Base-by-base conservation (phyloP, 495 filamentous ascomycete species). In the Daldinia decipiens region DNA sequence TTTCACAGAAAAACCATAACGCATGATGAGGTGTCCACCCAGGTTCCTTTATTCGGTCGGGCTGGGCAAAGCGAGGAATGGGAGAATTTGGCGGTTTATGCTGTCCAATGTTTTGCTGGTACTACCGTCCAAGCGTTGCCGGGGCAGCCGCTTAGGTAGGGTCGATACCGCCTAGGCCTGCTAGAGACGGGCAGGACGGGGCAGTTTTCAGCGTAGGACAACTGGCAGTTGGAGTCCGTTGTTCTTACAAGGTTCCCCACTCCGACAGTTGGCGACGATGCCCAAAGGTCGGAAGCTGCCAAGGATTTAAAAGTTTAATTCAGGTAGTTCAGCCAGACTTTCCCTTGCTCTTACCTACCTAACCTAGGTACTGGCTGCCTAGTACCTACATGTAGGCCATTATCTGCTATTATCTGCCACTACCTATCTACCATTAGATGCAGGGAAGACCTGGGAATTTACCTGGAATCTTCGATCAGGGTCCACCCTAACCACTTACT, bases 21-120 rank as follows among this genome's bases (percentile, higher is more conserved):
- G 72, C 74, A 75, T 71, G 72, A 61, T 71, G 74, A 75, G 65
- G 74, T 72, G 74, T 77, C 74, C 70, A 62, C 62, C 61, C 39
- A 36, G 57, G 40, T 59, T 58, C 53, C 59, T 66, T 70, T 76
- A 74, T 72, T 72, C 65, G 65, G 71, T 59, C 62, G 58, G 63
- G 43, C 43, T 47, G 43, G 59, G 47, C 57, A 57, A 72, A 47
- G 36, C 50, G 32, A 43, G 71, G 67, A 66, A 63, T 70, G 39
- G 56, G 24, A 59, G 36, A 54, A 31, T 56, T 19, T 56, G 29
- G 31, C 53, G 13, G 55, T 67, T 43, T 55, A 68, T 69, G 60
- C 67, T 70, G 57, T 45, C 72, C 62, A 60, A 75, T 72, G 64
- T 71, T 71, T 71, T 61, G 32, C 32, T 65, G 56, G 58, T 56